These are phyloP conservation scores for Yamagishiella unicocca DNA, from an alignment of 139 green algal genomes.

Conservation along the genomic window DNA sequence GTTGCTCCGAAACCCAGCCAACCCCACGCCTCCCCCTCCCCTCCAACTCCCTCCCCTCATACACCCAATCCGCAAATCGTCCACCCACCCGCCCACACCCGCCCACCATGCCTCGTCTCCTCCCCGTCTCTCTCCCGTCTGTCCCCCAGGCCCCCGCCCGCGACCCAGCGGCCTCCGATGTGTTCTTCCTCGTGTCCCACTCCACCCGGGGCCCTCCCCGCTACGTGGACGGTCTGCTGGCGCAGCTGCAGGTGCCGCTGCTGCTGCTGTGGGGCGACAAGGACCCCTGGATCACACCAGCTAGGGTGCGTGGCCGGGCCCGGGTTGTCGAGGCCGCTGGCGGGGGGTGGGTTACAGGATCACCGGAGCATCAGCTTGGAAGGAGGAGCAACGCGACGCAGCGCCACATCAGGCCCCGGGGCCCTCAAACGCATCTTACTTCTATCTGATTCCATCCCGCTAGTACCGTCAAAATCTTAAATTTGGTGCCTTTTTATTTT, in stretches of 20 bases:
- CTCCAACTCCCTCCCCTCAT: no score
- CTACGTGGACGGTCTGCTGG: constrained; percentile 66
- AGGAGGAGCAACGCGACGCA: no score
- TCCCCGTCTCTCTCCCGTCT: background rate
- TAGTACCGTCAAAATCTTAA: no score
- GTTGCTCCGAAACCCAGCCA: background rate
- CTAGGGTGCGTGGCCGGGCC: constrained; percentile 34
- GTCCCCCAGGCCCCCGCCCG: constrained; percentile 59
- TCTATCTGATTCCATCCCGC: no score
- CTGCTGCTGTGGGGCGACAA: constrained; percentile 81
- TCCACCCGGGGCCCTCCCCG: constrained; percentile 41
- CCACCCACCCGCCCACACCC: no score
- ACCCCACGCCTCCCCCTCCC: background rate
- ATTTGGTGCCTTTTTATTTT: no score
- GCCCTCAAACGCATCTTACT: no score
- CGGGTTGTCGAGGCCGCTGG: background rate
- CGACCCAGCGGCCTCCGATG: constrained; percentile 78
- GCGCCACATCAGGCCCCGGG: no score
- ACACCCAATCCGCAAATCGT: no score
- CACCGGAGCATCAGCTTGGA: background rate
- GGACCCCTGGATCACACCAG: constrained; percentile 86
- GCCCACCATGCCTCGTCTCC: no score
- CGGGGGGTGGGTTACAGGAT: background rate
- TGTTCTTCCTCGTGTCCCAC: constrained; percentile 86
- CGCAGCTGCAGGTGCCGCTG: constrained; percentile 63